These are phyloP conservation scores for Colletotrichum chlorophyti DNA, from an alignment of 2,329 filamentous ascomycete genomes.

Conservation along the genomic window DNA sequence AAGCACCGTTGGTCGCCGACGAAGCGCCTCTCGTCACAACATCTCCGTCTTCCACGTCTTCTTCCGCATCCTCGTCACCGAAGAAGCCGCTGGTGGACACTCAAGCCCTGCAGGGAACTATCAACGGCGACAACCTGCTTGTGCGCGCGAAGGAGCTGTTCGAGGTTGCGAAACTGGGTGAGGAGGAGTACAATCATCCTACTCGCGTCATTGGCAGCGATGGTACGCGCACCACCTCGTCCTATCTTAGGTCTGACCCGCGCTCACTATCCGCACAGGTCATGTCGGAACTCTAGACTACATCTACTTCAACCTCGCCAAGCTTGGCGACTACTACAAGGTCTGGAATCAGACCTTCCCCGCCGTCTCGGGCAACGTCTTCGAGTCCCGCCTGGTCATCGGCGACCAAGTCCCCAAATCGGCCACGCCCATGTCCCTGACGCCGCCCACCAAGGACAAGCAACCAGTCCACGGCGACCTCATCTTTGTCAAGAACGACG, in stretches of 20 bases:
- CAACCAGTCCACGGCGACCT: conserved; percentile 66
- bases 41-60: background rate
- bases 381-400: conserved; percentile 63
- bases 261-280: conserved; percentile 47
- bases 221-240: conserved; percentile 46
- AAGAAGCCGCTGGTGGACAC: conserved; percentile 56
- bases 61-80: background rate
- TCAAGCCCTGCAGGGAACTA: conserved; percentile 61
- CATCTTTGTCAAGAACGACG: conserved; percentile 66
- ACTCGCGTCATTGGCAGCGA: conserved; percentile 74
- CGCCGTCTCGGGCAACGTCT: conserved; percentile 66
- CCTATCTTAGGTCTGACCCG: background rate
- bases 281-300: conserved; percentile 71
- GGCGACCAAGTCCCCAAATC: conserved; percentile 57
- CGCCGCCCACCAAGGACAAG: conserved; percentile 67
- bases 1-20: conserved; percentile 23
- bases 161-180: conserved; percentile 64
- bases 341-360: conserved; percentile 69
- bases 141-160: conserved; percentile 67
- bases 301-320: conserved; percentile 60
- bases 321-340: conserved; percentile 66
- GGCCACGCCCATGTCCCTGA: conserved; percentile 67
- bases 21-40: conserved; percentile 2
- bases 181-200: conserved; percentile 69
- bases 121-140: conserved; percentile 63